phyloP scores from a whole-genome alignment of 23 red algal genomes.

The Gracilaria gracilis region DNA sequence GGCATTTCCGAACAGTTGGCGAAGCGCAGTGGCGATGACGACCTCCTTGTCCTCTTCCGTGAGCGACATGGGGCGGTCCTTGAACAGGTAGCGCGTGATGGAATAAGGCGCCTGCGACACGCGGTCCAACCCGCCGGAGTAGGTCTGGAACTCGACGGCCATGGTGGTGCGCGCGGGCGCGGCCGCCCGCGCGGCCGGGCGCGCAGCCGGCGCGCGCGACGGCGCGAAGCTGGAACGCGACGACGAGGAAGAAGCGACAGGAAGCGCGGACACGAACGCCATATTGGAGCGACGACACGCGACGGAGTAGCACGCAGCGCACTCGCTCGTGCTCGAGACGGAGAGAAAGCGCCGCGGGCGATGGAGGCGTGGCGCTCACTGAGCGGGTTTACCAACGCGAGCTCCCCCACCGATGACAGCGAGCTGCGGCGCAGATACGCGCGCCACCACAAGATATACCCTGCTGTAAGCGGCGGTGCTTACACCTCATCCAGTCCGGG shows the following conservation, averaged over 20 bases:
- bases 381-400: too few species aligned
- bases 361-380: too few species aligned
- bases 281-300: conserved; percentile 22
- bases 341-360: too few species aligned
- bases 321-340: too few species aligned
- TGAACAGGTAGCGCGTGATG: conserved; percentile 75
- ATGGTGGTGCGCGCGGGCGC: conserved; percentile 7
- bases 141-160: conserved; percentile 58
- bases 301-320: too few species aligned
- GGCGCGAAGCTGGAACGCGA: not conserved
- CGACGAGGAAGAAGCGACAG: conserved; percentile 27
- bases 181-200: not conserved
- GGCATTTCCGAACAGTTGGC: conserved; percentile 81
- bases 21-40: conserved; percentile 38
- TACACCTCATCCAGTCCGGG: too few species aligned
- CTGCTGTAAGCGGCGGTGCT: too few species aligned
- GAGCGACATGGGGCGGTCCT: conserved; percentile 33
- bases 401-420: not conserved
- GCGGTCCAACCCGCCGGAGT: conserved; percentile 72
- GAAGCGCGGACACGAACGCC: conserved; percentile 52
- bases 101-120: conserved; percentile 57
- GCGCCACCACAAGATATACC: not conserved
- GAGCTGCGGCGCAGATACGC: not conserved
- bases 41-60: conserved; percentile 63
- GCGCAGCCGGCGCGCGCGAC: not conserved